Conservation (phyloP, 495 filamentous ascomycete species). For the Penicillium cataractarum region DNA sequence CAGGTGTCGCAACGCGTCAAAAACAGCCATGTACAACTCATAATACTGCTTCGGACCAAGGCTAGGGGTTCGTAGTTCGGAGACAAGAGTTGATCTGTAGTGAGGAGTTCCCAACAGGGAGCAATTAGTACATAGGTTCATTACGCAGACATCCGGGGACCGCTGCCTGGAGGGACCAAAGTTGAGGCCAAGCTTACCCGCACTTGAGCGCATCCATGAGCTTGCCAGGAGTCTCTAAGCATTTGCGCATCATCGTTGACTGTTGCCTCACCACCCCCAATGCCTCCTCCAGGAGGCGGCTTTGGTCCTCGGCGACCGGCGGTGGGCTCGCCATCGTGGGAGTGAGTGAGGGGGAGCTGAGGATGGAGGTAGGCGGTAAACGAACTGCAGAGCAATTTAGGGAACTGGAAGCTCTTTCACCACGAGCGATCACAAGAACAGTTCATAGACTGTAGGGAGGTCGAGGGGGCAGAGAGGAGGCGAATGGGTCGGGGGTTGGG, state of each 20-base stretch:
- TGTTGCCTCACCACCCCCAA: slow-evolving; percentile 95
- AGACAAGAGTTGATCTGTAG: slow-evolving; percentile 89
- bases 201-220: slow-evolving; percentile 99
- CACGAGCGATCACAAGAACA: slow-evolving; percentile 9
- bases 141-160: slow-evolving; percentile 25
- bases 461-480: slow-evolving; percentile 1
- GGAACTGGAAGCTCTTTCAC: slow-evolving; percentile 1
- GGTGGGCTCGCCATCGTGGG: slow-evolving; percentile 62
- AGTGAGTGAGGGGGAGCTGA: slow-evolving; percentile 27
- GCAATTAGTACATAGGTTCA: slow-evolving; percentile 22
- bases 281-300: slow-evolving; percentile 94
- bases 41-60: slow-evolving; percentile 98
- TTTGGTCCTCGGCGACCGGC: slow-evolving; percentile 83
- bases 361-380: slow-evolving; percentile 37
- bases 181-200: slow-evolving; percentile 66
- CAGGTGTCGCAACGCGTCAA: slow-evolving; percentile 95
- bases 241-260: slow-evolving; percentile 94
- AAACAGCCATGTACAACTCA: slow-evolving; percentile 98
- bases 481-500: not conserved
- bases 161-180: slow-evolving; percentile 38
- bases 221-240: slow-evolving; percentile 95
- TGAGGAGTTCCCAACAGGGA: slow-evolving; percentile 12
- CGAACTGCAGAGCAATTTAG: slow-evolving; percentile 29
- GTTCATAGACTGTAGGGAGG: slow-evolving; percentile 15
- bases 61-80: slow-evolving; percentile 93